Base-by-base conservation (phyloP, 192 early-diverging fungal genomes). In the Dispira simplex region DNA sequence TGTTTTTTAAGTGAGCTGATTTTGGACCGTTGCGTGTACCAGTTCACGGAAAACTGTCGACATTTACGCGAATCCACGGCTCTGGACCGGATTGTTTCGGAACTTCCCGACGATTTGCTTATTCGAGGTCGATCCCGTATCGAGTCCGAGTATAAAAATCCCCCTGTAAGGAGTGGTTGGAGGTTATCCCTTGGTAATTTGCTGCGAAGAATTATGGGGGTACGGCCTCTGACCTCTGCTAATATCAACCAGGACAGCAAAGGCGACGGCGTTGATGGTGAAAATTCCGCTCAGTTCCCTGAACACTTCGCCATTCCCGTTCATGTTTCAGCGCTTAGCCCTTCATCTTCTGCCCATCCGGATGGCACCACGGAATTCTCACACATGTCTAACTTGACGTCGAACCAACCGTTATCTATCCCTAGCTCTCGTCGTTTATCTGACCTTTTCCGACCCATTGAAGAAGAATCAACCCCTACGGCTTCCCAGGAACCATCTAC, bases 11-110 rank as follows among this genome's bases (percentile, higher is more conserved):
- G 59, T 45, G 59, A 62, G 46, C 16, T 62, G 43, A 62, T 21
- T 25, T 45, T 62, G 26, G 59, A 62, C 44, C 43, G 43, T 16
- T 44, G 43, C 25, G 39, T 62, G 32, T 45, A 62, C 44, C 59
- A 46, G 28, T 45, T 62, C 43, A 44, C 44, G 2, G 16, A 44
- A 18, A 60, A 60, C 28, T 60, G 58, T 21, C 58, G 27, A 0
- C 14, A 21, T 8, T 27, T 60, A 18, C 32, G 14, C 9, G 14
- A 27, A 27, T 60, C 58, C 58, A 43, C 32, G 10, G 58, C 58
- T 18, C 39, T 44, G 58, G 5, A 2, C 14, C 25, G 58, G 14
- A 60, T 43, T 14, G 13, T 60, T 11, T 16, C 32, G 32, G 58
- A 60, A 14, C 11, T 60, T 28, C 58, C 58, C 2, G 32, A 27